Conservation (phyloP, 345 rosid genomes). For the Syzygium aqueum region DNA sequence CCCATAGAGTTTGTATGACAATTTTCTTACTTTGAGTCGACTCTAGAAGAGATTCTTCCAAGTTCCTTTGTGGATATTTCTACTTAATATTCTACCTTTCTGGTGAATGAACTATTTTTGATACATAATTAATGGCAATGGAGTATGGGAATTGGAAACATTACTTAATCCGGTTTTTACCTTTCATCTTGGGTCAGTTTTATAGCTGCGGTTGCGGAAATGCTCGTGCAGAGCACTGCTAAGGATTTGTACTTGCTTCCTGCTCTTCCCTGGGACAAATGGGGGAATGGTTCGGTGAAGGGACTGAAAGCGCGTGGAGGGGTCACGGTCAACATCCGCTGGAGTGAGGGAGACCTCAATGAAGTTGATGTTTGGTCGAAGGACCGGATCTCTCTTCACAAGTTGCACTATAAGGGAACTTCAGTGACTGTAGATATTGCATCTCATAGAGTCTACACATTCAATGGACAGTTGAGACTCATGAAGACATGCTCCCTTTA, state of each 20-base stretch:
- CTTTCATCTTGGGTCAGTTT: constrained; percentile 29
- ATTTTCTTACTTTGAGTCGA: background rate
- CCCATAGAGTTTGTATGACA: background rate
- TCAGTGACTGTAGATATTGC: constrained; percentile 22
- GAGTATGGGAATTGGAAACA: background rate
- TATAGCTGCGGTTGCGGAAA: constrained; percentile 69
- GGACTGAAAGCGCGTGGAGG: constrained; percentile 81
- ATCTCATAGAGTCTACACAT: constrained; percentile 38
- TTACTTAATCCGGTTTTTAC: background rate
- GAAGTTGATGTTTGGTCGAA: constrained; percentile 51
- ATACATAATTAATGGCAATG: background rate
- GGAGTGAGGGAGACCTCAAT: constrained; percentile 75
- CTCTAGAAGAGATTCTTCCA: background rate
- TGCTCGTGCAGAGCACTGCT: constrained; percentile 77
- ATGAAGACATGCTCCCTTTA: constrained; percentile 12
- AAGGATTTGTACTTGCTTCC: constrained; percentile 76
- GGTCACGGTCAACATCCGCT: constrained; percentile 50
- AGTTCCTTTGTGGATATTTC: background rate
- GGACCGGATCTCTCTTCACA: constrained; percentile 19
- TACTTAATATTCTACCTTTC: background rate
- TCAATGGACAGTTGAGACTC: constrained; percentile 37
- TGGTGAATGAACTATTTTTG: background rate
- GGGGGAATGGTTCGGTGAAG: constrained; percentile 64
- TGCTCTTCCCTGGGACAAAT: constrained; percentile 74
- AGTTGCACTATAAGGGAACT: constrained; percentile 44